phyloP scores from a whole-genome alignment of 768 basidiomycete species.

The Hysterangium stoloniferum region DNA sequence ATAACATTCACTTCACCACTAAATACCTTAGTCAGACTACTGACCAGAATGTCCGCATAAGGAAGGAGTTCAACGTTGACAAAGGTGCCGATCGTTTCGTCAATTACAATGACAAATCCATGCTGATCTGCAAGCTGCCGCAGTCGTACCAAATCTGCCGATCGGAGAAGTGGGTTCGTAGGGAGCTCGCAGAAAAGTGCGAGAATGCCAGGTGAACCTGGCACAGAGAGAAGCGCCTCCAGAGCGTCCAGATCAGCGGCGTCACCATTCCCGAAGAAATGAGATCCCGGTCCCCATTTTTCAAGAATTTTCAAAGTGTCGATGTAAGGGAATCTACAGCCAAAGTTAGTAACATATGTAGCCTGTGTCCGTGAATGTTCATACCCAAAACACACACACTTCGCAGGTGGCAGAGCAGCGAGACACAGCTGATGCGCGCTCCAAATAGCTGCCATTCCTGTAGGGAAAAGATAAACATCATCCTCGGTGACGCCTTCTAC shows the following conservation, averaged over 20 bases:
- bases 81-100: constrained; percentile 48
- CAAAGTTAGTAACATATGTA: neutral
- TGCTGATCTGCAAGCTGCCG: constrained; percentile 38
- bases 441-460: constrained; percentile 50
- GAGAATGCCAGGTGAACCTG: constrained; percentile 27
- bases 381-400: constrained; percentile 41
- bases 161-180: constrained; percentile 43
- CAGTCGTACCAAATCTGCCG: constrained; percentile 33
- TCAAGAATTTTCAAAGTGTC: constrained; percentile 45
- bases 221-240: constrained; percentile 23
- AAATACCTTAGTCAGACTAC: constrained; percentile 47
- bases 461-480: constrained; percentile 43
- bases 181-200: constrained; percentile 47
- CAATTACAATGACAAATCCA: constrained; percentile 42
- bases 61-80: constrained; percentile 41
- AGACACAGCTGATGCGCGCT: constrained; percentile 36
- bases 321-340: constrained; percentile 39
- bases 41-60: constrained; percentile 41
- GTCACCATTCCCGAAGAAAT: constrained; percentile 37
- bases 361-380: too few relatives aligned
- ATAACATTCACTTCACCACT: constrained; percentile 47
- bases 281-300: constrained; percentile 43
- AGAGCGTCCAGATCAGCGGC: constrained; percentile 31
- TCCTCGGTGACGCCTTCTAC: constrained; percentile 31
- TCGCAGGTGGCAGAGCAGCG: constrained; percentile 24